Conservation (phyloP, 2,329 filamentous ascomycete species). For the Colletotrichum abscissum region DNA sequence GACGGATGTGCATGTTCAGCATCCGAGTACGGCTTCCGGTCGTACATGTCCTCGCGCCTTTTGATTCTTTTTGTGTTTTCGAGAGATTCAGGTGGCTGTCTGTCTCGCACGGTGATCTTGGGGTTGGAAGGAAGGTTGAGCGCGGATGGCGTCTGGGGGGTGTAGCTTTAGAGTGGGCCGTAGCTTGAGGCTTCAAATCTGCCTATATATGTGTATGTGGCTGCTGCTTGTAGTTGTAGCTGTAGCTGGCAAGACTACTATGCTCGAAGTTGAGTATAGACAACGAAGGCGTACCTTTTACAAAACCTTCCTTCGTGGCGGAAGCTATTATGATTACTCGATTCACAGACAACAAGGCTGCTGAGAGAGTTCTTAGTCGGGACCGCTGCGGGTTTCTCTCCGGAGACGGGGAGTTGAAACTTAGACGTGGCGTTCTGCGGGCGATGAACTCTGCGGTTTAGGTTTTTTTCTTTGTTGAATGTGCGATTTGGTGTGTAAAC, state of each 20-base stretch:
- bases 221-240: no score
- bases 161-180: neutral
- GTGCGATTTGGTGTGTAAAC: no score
- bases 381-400: neutral
- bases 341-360: neutral
- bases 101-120: neutral
- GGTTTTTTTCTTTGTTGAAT: no score
- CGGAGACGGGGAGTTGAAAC: neutral
- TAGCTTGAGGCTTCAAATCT: neutral
- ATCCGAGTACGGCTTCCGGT: neutral
- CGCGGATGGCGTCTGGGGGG: neutral
- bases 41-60: neutral
- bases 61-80: neutral
- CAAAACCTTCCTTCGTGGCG: no score
- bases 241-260: neutral
- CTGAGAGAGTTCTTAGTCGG: neutral
- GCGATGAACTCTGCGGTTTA: neutral
- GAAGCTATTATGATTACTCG: no score
- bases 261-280: neutral
- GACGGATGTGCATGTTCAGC: neutral
- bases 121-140: neutral
- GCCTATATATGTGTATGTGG: neutral
- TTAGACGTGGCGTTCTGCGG: neutral
- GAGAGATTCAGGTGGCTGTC: neutral
- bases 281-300: no score